These are phyloP conservation scores for Teratosphaeria zuluensis DNA, from an alignment of 2,329 filamentous ascomycete genomes.

Conservation along the genomic window DNA sequence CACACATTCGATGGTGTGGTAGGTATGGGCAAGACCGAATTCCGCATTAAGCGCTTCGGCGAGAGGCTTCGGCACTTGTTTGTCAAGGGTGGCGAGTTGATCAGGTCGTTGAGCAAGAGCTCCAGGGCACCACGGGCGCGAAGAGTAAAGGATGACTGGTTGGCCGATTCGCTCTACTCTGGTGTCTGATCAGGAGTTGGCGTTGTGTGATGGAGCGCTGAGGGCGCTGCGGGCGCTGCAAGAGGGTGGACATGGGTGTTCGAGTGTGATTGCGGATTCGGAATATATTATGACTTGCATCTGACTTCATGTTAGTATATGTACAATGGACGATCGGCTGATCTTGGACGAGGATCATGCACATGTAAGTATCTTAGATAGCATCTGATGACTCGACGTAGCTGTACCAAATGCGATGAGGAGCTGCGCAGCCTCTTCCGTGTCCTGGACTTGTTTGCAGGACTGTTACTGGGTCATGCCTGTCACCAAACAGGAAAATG, in stretches of 20 bases:
- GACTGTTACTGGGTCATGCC: too few relatives aligned
- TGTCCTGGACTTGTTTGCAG: too few relatives aligned
- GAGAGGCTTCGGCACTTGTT: constrained; percentile 29
- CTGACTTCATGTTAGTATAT: neutral
- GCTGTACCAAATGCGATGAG: neutral
- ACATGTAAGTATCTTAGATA: neutral
- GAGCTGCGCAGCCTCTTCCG: neutral
- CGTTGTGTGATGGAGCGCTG: neutral
- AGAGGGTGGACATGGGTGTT: neutral
- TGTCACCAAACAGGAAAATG: too few relatives aligned
- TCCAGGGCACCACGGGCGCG: neutral
- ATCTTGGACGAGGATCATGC: neutral
- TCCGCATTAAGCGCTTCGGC: constrained; percentile 30
- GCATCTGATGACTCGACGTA: neutral
- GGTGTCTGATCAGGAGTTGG: constrained; percentile 7
- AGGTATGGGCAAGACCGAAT: constrained; percentile 32
- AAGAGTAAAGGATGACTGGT: constrained; percentile 15
- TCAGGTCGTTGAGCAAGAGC: constrained; percentile 19
- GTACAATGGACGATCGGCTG: neutral
- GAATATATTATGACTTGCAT: neutral
- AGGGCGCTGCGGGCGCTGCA: neutral
- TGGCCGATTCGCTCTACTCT: constrained; percentile 13
- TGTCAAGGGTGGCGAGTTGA: constrained; percentile 25
- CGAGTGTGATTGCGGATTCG: neutral
- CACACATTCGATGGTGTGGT: constrained; percentile 21